Conservation (phyloP, 768 basidiomycete species). For the Kwoniella botswanensis region DNA sequence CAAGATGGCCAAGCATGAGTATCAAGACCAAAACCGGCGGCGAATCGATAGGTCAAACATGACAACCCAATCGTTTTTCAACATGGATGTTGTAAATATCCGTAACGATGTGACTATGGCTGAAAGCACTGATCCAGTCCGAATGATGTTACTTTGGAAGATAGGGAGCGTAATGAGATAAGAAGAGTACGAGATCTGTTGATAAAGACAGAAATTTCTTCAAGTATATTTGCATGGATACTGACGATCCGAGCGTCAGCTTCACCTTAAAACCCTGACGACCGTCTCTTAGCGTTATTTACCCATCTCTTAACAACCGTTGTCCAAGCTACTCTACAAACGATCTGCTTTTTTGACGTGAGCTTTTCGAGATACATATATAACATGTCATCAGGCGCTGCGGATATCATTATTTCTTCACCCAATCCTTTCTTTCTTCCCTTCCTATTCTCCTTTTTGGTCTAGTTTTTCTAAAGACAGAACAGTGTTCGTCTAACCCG, state of each 20-base stretch:
- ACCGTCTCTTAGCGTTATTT: background rate
- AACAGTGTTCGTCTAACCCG: slow-evolving; percentile 23
- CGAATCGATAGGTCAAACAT: background rate
- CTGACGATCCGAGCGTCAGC: background rate
- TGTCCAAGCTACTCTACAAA: background rate
- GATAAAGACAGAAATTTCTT: background rate
- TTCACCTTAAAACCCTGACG: background rate
- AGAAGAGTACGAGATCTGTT: background rate
- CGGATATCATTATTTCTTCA: background rate
- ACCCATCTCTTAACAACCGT: slow-evolving; percentile 2
- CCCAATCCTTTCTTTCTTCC: background rate
- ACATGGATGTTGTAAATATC: background rate
- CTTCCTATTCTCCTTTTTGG: background rate
- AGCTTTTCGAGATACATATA: background rate
- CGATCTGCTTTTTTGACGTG: background rate
- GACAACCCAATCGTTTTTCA: background rate
- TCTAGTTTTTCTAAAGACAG: background rate
- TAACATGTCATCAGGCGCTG: background rate
- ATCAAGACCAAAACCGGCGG: no score
- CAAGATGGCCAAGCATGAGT: no score
- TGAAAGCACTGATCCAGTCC: background rate
- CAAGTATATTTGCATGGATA: background rate
- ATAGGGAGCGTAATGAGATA: background rate
- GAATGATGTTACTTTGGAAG: no score
- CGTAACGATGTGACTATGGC: background rate